Base-by-base conservation (phyloP, 345 rosid species). In the Reutealis trisperma region DNA sequence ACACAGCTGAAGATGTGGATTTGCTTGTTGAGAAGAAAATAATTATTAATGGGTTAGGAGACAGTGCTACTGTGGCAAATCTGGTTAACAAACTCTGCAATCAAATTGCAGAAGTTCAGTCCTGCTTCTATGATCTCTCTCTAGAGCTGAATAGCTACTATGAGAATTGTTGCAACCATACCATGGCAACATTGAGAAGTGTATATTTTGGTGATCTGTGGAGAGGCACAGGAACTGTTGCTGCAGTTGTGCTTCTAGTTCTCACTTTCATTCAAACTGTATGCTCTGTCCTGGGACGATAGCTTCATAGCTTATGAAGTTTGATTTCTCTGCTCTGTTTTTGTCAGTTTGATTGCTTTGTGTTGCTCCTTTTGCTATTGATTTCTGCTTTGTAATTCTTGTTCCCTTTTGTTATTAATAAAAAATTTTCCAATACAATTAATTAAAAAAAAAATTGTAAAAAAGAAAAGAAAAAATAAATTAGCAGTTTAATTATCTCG, bases 121-220 rank as follows among this genome's bases (percentile, higher is more conserved):
- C 61, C 5, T 51, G 68, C 22, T 67, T 72, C 21, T 1, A 4
- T 41, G 0, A 0, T 0, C 18, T 73, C 16, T 25, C 34, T 4
- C 0, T 7, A 10, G 0, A 67, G 7, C 18, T 79, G 5, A 67
- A 61, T 24, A 24, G 14, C 0, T 42, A 32, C 30, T 49, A 74
- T 21, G 45, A 65, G 1, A 14, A 67, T 34, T 8, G 4, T 27
- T 59, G 55, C n/a, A 63, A 78, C 24, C 73, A 61, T 18, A 37
- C 64, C 12, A 72, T 41, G 69, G 70, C 64, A 1, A 18, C 51
- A 14, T 19, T 73, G 47, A 79, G 9, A 8, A 68, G 74, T 0
- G 65, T 79, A 21, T 74, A 79, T 63, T 79, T 79, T 11, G 45
- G 19, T 42, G 70, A 79, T 74, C 42, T 72, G 34, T 73, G 63